Conservation (phyloP, 2,329 filamentous ascomycete genomes). For the Colletotrichum sp. region DNA sequence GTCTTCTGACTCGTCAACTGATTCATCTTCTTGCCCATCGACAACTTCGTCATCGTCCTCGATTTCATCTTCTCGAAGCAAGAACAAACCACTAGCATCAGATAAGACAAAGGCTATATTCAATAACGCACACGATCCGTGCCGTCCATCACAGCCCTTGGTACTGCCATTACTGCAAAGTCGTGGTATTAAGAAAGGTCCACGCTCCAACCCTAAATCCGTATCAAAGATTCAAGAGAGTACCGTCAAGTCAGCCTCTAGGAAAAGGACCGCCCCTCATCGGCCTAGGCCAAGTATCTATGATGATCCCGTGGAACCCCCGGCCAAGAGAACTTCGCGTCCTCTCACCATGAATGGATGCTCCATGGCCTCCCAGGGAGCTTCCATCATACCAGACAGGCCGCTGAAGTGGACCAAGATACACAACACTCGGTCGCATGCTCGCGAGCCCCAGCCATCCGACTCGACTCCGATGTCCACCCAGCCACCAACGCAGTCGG, state of each 20-base stretch:
- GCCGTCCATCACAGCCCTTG: not conserved
- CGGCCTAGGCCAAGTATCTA: not conserved
- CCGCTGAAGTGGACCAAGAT: not conserved
- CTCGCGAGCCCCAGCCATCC: not conserved
- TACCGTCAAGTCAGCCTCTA: not conserved
- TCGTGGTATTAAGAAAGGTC: not conserved
- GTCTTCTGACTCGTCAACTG: not conserved
- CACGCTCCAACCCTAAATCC: not conserved
- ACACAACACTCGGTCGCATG: not conserved
- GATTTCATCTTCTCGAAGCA: not conserved
- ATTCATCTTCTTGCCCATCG: not conserved
- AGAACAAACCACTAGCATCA: not conserved
- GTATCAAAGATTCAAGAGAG: not conserved
- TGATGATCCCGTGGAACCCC: not conserved
- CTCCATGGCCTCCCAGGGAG: not conserved
- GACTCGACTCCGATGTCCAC: not conserved
- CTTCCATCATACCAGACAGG: not conserved
- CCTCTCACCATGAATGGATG: not conserved
- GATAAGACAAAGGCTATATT: not conserved
- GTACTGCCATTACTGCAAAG: not conserved
- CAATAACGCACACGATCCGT: not conserved
- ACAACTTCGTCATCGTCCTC: not conserved
- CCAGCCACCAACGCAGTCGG: not conserved
- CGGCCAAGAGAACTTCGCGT: not conserved
- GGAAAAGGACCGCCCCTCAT: not conserved